Evolutionary conservation across 305 asterid genomes (phyloP).

Genomic region (Fraxinus velutina): DNA sequence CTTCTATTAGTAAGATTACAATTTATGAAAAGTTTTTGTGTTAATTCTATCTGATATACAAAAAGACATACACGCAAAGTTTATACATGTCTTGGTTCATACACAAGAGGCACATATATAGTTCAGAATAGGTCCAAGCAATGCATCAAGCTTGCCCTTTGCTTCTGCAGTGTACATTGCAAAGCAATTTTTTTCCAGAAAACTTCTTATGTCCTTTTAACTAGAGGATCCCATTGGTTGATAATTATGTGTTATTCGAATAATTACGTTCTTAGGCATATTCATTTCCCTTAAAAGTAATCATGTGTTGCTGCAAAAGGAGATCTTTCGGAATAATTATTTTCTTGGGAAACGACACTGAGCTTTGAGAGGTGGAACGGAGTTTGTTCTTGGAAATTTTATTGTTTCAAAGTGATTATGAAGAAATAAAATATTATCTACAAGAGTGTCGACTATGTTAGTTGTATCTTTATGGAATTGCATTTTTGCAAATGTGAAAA

Average conservation of each 20-base stretch:
- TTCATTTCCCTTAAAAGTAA: neutral
- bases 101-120: neutral
- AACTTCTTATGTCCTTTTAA: neutral
- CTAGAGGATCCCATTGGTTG: neutral
- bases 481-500: constrained; percentile 8
- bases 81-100: neutral
- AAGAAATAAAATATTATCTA: constrained; percentile 4
- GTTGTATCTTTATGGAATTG: constrained; percentile 8
- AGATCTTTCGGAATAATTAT: neutral
- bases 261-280: neutral
- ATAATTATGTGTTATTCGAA: neutral
- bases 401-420: neutral
- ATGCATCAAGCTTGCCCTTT: neutral
- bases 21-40: neutral
- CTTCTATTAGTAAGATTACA: neutral
- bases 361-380: neutral
- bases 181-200: neutral
- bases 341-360: neutral
- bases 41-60: neutral
- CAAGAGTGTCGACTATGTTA: neutral
- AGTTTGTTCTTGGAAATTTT: neutral
- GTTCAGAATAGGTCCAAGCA: neutral
- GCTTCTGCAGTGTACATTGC: neutral
- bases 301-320: neutral
- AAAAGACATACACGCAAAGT: neutral